A percentile compares a stretch with the other conserved stretches of the same genome.
phyloP scores from a whole-genome alignment of 192 early-diverging fungal species.

The Rhizoclosmatium sp. region DNA sequence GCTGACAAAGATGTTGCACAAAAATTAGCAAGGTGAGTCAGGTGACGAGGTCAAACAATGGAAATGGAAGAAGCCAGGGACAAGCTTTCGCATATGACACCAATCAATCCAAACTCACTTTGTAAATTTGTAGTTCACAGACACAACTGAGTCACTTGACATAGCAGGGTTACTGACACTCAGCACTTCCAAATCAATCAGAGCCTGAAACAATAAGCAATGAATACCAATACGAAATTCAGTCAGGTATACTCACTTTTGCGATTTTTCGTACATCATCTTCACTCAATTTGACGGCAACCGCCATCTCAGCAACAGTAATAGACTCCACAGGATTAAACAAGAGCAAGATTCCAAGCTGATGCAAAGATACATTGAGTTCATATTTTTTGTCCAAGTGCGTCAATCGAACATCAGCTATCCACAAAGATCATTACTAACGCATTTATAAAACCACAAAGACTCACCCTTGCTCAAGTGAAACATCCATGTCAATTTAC shows the following conservation, averaged over 20 bases:
- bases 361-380: constrained; percentile 74
- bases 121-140: constrained; percentile 61
- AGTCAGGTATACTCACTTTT: constrained; percentile 50
- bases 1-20: constrained; percentile 42
- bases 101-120: constrained; percentile 51
- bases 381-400: constrained; percentile 81
- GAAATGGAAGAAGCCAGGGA: constrained; percentile 30
- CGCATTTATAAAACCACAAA: not conserved
- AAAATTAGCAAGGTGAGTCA: not conserved
- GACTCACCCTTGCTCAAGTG: constrained; percentile 75
- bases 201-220: constrained; percentile 47
- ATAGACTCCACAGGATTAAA: constrained; percentile 66
- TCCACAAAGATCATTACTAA: not conserved
- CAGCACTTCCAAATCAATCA: constrained; percentile 64
- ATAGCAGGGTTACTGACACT: constrained; percentile 22
- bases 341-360: constrained; percentile 70
- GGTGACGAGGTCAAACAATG: constrained; percentile 28
- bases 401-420: constrained; percentile 67
- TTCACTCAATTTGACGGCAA: constrained; percentile 60
- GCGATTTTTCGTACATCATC: constrained; percentile 65
- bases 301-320: constrained; percentile 61
- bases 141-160: constrained; percentile 32
- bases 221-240: not conserved
- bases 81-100: constrained; percentile 18
- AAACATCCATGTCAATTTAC: constrained; percentile 84